These are phyloP conservation scores for Suillus decipiens DNA, from an alignment of 768 basidiomycete genomes.

Conservation along the genomic window DNA sequence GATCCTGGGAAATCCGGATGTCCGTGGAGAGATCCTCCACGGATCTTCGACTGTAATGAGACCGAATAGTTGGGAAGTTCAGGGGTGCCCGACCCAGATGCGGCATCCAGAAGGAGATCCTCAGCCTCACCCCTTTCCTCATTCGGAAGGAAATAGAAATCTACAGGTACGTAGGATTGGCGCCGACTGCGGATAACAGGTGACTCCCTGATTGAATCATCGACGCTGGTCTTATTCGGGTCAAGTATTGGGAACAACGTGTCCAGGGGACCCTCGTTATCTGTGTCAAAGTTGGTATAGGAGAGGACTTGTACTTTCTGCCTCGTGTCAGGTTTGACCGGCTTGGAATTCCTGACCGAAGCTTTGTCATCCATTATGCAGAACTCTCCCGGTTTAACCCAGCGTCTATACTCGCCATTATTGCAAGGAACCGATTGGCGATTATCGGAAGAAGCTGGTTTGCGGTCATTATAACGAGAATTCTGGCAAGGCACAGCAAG, in stretches of 20 bases:
- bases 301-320: conserved; percentile 2
- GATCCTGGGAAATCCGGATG: conserved; percentile 27
- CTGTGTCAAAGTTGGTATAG: not conserved
- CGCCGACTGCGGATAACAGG: conserved; percentile 26
- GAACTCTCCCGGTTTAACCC: conserved; percentile 9
- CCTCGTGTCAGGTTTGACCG: conserved; percentile 2
- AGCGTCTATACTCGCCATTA: conserved; percentile 10
- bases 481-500: conserved; percentile 21
- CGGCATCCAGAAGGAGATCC: conserved; percentile 14
- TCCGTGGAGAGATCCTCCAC: conserved; percentile 24
- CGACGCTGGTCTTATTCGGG: conserved; percentile 6
- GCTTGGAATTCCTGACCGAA: conserved; percentile 9
- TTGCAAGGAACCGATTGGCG: conserved; percentile 11
- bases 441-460: conserved; percentile 6
- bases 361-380: not conserved
- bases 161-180: conserved; percentile 13
- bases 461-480: conserved; percentile 12
- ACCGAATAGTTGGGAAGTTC: conserved; percentile 10
- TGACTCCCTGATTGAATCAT: conserved; percentile 24
- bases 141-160: conserved; percentile 15
- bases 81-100: conserved; percentile 7
- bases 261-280: conserved; percentile 18
- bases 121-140: conserved; percentile 14
- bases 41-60: conserved; percentile 10
- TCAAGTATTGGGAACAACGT: conserved; percentile 26